Evolutionary conservation across 768 basidiomycete genomes (phyloP).

Genomic region (Pleurotus tuber-regium): DNA sequence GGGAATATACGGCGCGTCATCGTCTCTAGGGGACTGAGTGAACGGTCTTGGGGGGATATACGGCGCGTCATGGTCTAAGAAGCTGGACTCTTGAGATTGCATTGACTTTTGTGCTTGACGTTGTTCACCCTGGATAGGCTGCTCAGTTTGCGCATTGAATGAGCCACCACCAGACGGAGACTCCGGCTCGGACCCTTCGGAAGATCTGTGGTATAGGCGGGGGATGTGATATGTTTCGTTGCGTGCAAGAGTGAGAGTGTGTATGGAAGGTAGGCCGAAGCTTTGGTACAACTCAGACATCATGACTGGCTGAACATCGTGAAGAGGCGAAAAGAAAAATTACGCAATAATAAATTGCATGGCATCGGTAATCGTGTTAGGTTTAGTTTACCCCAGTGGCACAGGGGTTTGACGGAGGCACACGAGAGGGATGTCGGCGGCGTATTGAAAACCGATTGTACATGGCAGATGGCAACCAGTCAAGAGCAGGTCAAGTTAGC

Average conservation of each 20-base stretch:
- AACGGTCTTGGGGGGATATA: conserved; percentile 1
- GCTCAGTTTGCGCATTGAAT: neutral
- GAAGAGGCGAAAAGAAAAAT: conserved; percentile 8
- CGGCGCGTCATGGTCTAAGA: conserved; percentile 3
- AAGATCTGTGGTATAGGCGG: conserved; percentile 5
- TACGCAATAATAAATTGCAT: conserved; percentile 11
- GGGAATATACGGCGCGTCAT: conserved; percentile 1
- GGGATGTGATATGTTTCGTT: neutral
- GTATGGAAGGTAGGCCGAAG: conserved; percentile 8
- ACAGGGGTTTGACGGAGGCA: neutral
- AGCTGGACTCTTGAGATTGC: neutral
- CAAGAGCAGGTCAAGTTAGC: neutral
- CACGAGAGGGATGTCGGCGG: conserved; percentile 1
- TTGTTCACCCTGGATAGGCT: neutral
- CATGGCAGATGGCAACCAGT: neutral
- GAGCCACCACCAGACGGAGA: conserved; percentile 7
- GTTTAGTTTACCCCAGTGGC: conserved; percentile 11
- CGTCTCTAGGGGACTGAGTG: neutral
- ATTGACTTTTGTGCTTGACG: neutral
- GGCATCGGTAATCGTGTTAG: conserved; percentile 10
- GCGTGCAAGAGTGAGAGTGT: neutral
- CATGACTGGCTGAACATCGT: conserved; percentile 6
- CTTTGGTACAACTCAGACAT: conserved; percentile 8
- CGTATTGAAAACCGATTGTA: neutral
- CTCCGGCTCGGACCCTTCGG: conserved; percentile 7